Evolutionary conservation across 352 stramenopile genomes (phyloP).

Genomic region (Peronospora belbahrii): DNA sequence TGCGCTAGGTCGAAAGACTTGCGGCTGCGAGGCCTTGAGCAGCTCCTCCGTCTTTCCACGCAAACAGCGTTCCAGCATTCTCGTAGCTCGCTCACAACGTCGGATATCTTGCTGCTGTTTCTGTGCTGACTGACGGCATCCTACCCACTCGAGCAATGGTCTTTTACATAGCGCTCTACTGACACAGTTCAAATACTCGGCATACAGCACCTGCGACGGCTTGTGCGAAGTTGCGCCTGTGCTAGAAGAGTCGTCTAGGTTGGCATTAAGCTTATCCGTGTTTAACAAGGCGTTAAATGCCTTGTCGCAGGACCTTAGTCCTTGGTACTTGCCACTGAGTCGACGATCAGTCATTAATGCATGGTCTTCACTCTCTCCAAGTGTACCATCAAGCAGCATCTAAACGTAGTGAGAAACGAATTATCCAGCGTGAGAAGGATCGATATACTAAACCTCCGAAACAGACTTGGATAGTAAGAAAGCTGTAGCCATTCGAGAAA

Average conservation of each 20-base stretch:
- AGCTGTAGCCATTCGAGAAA: too few species aligned
- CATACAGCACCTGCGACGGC: conserved; percentile 41
- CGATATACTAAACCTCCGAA: too few species aligned
- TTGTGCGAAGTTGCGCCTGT: conserved; percentile 17
- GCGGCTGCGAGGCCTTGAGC: conserved; percentile 49
- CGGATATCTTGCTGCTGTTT: conserved; percentile 30
- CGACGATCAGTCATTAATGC: conserved; percentile 35
- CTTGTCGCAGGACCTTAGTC: conserved; percentile 44
- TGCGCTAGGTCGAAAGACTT: conserved; percentile 43
- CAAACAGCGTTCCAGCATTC: conserved; percentile 69
- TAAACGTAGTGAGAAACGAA: conserved; percentile 4
- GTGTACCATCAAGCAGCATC: conserved; percentile 36
- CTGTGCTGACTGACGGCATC: conserved; percentile 41
- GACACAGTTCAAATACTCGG: conserved; percentile 56
- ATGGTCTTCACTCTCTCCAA: conserved; percentile 34
- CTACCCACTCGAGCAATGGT: conserved; percentile 42
- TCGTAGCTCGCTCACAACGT: conserved; percentile 44
- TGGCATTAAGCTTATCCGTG: conserved; percentile 7
- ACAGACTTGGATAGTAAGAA: too few species aligned
- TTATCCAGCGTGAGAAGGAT: conserved; percentile 3
- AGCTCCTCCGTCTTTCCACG: conserved; percentile 54
- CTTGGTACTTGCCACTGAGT: conserved; percentile 35
- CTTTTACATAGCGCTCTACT: conserved; percentile 42
- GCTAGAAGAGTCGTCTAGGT: neutral
- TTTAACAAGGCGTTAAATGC: conserved; percentile 44